These are phyloP conservation scores for Sugiyamaella marilandica DNA, from an alignment of 805 yeast species.

Conservation along the genomic window DNA sequence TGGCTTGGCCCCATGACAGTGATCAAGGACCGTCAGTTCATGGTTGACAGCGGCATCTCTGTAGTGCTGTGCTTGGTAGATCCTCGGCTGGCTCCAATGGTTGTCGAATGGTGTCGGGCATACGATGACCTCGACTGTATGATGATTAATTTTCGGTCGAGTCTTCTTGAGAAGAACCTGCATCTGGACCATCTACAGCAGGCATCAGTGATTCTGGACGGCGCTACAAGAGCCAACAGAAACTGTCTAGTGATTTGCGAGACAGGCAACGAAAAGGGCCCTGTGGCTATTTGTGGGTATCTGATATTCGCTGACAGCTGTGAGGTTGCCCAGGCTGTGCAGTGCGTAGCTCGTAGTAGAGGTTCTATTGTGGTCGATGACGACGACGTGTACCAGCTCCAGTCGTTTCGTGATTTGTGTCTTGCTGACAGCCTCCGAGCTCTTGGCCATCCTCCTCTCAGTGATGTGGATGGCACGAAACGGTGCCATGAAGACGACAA, in stretches of 20 bases:
- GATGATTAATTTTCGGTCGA: slow-evolving; percentile 2
- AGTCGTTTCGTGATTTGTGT: slow-evolving; percentile 12
- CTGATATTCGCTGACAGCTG: slow-evolving; percentile 22
- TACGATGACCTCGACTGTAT: not conserved
- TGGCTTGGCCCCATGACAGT: slow-evolving; percentile 47
- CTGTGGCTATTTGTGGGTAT: slow-evolving; percentile 31
- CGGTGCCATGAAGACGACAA: not conserved
- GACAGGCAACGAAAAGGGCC: slow-evolving; percentile 32
- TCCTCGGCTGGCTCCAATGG: not conserved
- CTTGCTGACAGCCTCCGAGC: not conserved
- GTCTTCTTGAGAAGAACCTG: not conserved
- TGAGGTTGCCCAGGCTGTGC: slow-evolving; percentile 26
- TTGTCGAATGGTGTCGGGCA: not conserved
- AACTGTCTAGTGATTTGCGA: slow-evolving; percentile 29
- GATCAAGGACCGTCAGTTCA: slow-evolving; percentile 36
- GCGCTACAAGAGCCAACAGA: not conserved
- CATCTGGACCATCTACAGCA: slow-evolving; percentile 6
- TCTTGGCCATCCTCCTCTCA: not conserved
- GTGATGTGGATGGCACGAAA: not conserved
- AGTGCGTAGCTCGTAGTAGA: slow-evolving; percentile 29
- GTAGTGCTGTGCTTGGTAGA: slow-evolving; percentile 19
- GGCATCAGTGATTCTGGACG: slow-evolving; percentile 2
- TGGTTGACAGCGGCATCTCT: slow-evolving; percentile 37
- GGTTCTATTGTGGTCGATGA: slow-evolving; percentile 28
- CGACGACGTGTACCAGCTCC: slow-evolving; percentile 21